Percentiles rank a stretch among this genome's conserved stretches.
Evolutionary conservation across 169 alveolate species (phyloP).

Genomic region (Eimeria tenella): DNA sequence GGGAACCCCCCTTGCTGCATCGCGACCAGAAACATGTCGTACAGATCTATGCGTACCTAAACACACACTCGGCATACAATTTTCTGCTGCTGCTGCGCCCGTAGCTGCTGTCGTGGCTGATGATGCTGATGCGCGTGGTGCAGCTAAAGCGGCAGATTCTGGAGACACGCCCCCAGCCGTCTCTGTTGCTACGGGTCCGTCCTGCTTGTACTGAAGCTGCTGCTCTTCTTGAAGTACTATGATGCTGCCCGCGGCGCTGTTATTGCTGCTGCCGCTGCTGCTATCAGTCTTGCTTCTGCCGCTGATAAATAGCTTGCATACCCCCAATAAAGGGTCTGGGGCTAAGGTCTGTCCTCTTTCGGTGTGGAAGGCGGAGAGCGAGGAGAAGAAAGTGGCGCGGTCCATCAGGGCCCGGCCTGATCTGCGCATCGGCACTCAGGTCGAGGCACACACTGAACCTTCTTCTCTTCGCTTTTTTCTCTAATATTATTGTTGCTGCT

Average conservation of each 20-base stretch:
- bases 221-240: neutral
- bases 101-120: neutral
- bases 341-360: conserved; percentile 64
- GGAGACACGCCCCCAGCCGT: too few relatives aligned
- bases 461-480: neutral
- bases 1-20: conserved; percentile 81
- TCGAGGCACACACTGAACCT: neutral
- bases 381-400: conserved; percentile 44
- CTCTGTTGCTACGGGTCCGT: too few relatives aligned
- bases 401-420: conserved; percentile 33
- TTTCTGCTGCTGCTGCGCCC: neutral
- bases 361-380: conserved; percentile 49
- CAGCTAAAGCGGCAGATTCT: neutral
- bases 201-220: neutral
- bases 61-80: neutral
- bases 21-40: conserved; percentile 67
- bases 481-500: neutral
- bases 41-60: conserved; percentile 52
- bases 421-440: neutral
- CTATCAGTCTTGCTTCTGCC: neutral
- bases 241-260: neutral
- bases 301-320: neutral
- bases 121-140: neutral
- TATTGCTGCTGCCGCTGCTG: conserved; percentile 31
- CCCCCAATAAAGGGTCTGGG: conserved; percentile 67